phyloP scores from a whole-genome alignment of 2,329 filamentous ascomycete genomes.

The Monilinia fructicola region DNA sequence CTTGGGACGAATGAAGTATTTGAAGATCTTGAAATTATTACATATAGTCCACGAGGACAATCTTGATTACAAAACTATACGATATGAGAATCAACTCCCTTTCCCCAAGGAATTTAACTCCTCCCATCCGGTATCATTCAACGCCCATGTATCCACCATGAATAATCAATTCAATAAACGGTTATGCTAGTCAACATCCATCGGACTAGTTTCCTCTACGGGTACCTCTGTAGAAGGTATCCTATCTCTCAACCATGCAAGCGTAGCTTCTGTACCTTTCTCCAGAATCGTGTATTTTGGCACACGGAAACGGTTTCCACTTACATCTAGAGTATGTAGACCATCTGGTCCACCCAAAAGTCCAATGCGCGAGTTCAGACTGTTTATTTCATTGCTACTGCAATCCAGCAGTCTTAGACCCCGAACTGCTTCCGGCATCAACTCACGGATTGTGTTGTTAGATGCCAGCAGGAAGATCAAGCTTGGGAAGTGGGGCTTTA shows the following conservation, averaged over 20 bases:
- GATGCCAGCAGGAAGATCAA: slow-evolving; percentile 70
- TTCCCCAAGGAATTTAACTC: slow-evolving; percentile 3
- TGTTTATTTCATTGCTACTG: slow-evolving; percentile 81
- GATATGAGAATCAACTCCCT: slow-evolving; percentile 6
- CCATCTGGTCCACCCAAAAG: slow-evolving; percentile 64
- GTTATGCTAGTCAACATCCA: slow-evolving; percentile 27
- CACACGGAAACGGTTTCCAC: slow-evolving; percentile 84
- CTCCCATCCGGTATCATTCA: slow-evolving; percentile 20
- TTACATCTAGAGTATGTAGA: slow-evolving; percentile 69
- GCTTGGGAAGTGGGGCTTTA: slow-evolving; percentile 67
- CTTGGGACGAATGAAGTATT: not conserved
- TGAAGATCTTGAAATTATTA: slow-evolving; percentile 1
- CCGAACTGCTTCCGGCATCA: slow-evolving; percentile 70
- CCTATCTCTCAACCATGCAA: slow-evolving; percentile 76
- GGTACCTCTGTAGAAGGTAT: slow-evolving; percentile 64
- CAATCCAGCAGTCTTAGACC: slow-evolving; percentile 77
- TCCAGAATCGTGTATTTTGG: slow-evolving; percentile 81
- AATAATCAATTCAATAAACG: not conserved
- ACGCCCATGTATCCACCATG: not conserved
- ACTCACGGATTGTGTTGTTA: slow-evolving; percentile 75
- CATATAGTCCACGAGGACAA: slow-evolving; percentile 21
- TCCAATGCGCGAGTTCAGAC: slow-evolving; percentile 77
- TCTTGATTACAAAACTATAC: slow-evolving; percentile 25
- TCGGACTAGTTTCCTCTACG: slow-evolving; percentile 42
- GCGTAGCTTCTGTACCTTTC: slow-evolving; percentile 80